Base-by-base conservation (phyloP, 306 rosid species). In the Argentina anserina region DNA sequence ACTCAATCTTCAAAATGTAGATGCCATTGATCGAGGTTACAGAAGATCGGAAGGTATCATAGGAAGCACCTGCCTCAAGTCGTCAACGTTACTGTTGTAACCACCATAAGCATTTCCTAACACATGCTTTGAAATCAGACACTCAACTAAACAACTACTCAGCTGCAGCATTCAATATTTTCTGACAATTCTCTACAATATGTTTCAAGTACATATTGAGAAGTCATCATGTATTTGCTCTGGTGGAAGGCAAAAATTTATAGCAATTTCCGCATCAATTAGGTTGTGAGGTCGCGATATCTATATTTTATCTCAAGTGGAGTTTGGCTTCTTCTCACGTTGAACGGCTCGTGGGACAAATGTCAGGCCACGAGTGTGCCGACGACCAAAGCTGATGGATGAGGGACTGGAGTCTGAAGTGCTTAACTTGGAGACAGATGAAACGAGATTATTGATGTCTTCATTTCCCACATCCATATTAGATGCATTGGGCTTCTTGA, bases 301-400 rank as follows among this genome's bases (percentile, higher is more conserved):
- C 75, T 71, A 82, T 34, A 76, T 42, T 69, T 72, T 60, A 17
- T 78, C 71, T 58, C 78, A 74, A 26, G 81, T 49, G 2, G 83
- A 63, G 73, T 82, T 87, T 55, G 88, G 84, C 58, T 72, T 79
- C 34, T 74, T 82, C 36, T 86, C 89, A 3, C 62, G 86, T 73
- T 80, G 92, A 84, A 94, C 82, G 40, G 89, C 82, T 29, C 95
- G 84, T 41, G 99, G 98, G 55, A 80, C 83, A 49, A 88, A 84
- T 42, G 91, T 72, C 75, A 91, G 73, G 60, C 95, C 96, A 61
- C 90, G 87, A 65, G 82, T 83, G 49, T 75, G 77, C 65, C 90
- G 90, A 69, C 84, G 95, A 26, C 99, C 99, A 80, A 94, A 94
- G 85, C 99, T 94, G 88, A 94, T 42, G 46, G 91, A 80, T 25